Base-by-base conservation (phyloP, 345 rosid genomes). In the Moringa oleifera region DNA sequence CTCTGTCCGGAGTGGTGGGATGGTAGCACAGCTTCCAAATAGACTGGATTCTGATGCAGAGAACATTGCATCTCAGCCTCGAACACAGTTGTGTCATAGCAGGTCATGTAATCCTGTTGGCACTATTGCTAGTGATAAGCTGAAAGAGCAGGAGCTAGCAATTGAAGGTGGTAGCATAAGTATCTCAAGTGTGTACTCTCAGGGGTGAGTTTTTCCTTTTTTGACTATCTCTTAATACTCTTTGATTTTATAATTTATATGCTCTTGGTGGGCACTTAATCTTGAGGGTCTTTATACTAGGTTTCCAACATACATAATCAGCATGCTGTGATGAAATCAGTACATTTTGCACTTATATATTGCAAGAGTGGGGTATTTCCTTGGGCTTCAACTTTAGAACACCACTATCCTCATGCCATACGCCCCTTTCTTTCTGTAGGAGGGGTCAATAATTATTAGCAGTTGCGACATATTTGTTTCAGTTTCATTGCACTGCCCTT, bases 121-220 rank as follows among this genome's bases (percentile, higher is more conserved):
- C 23, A 75, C 68, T 70, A 54, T 70, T 51, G 76, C 75, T 68
- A 76, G 58, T 66, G 77, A 83, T 51, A 80, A 79, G 66, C 74
- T 73, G 57, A 82, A 80, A 66, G 81, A 74, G 49, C 73, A 73
- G 57, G 93, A 71, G 36, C 79, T 86, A 59, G 71, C 77, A 8
- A 65, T 84, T 68, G 86, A 80, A 64, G 88, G 80, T 56, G 99
- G 99, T 62, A 87, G 76, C 21, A 87, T 95, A 60, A 87, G 81
- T 79, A 78, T 95, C 76, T 95, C 99, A 50, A 89, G 83, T 59
- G 83, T 71, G 9, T 91, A 91, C 69, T 95, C 97, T 36, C 89
- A 83, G 74, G 90, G 94, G 99, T 91, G 78, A 83, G 81, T 69
- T 54, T 50, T 28, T 49, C 52, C n/a, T n/a, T n/a, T n/a, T n/a